phyloP scores from a whole-genome alignment of 2,329 filamentous ascomycete genomes.

The Fusarium sp. region DNA sequence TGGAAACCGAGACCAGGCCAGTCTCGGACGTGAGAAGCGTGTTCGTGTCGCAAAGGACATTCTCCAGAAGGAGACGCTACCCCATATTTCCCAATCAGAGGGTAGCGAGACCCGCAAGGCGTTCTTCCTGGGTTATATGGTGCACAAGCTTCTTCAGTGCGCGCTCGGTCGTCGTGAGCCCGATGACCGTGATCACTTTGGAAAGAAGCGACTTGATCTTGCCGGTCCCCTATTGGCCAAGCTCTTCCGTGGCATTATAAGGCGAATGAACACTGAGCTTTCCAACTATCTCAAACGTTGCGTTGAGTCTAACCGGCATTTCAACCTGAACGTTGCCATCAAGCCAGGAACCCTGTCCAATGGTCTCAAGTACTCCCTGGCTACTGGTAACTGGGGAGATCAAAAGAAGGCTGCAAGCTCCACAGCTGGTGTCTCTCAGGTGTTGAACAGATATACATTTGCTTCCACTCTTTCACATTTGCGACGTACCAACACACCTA shows the following conservation, averaged over 20 bases:
- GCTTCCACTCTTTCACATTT: constrained; percentile 96
- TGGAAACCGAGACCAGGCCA: constrained; percentile 70
- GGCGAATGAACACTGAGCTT: constrained; percentile 90
- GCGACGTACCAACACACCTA: constrained; percentile 95
- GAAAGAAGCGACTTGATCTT: constrained; percentile 96
- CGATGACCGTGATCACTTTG: constrained; percentile 98
- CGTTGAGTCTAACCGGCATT: constrained; percentile 88
- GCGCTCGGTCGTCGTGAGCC: constrained; percentile 92
- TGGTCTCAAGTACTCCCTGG: constrained; percentile 94
- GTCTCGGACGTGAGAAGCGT: constrained; percentile 85
- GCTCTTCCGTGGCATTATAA: constrained; percentile 91
- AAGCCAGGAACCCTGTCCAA: constrained; percentile 93
- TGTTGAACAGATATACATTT: constrained; percentile 97
- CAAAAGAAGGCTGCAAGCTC: constrained; percentile 98
- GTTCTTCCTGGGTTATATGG: constrained; percentile 99
- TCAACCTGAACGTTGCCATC: constrained; percentile 90
- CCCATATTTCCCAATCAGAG: constrained; percentile 94
- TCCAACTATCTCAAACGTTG: constrained; percentile 92
- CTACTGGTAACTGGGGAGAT: constrained; percentile 98
- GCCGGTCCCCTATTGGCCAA: constrained; percentile 96
- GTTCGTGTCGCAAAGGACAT: constrained; percentile 93
- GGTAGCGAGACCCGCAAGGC: constrained; percentile 96
- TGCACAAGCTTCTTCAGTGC: constrained; percentile 93
- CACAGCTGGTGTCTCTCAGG: constrained; percentile 97
- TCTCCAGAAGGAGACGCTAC: constrained; percentile 94